Evolutionary conservation across 129 eudicot genomes (phyloP).

Genomic region (Flaveria brownii): DNA sequence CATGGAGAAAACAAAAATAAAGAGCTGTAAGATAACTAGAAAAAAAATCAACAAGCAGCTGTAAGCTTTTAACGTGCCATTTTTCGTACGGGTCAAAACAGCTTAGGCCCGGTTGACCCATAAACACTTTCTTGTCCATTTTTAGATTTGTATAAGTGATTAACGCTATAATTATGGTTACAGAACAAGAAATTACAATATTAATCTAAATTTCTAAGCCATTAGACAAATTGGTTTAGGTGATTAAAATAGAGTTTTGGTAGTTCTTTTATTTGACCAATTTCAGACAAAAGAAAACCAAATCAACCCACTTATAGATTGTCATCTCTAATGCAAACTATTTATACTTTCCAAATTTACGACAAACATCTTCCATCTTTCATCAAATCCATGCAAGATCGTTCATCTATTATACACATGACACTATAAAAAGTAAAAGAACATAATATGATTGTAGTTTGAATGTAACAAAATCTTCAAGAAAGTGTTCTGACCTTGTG

Average conservation of each 20-base stretch:
- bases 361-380: conserved; percentile 14
- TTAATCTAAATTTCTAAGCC: not conserved
- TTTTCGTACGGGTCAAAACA: not conserved
- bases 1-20: not conserved
- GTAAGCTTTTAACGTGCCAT: not conserved
- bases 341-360: conserved; percentile 1
- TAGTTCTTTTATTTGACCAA: not conserved
- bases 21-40: not conserved
- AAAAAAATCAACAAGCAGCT: too few relatives aligned
- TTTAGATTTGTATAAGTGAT: not conserved
- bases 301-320: not conserved
- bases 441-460: not conserved
- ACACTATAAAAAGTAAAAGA: not conserved
- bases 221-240: not conserved
- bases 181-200: not conserved
- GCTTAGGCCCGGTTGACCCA: not conserved
- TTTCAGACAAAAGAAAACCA: not conserved
- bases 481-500: conserved; percentile 61
- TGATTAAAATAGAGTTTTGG: not conserved
- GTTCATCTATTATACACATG: not conserved
- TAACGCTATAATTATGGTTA: not conserved
- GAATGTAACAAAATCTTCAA: not conserved
- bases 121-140: conserved; percentile 1
- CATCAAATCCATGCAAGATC: not conserved
- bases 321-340: not conserved